Evolutionary conservation across 495 filamentous ascomycete genomes (phyloP).

Genomic region (Podospora conica): DNA sequence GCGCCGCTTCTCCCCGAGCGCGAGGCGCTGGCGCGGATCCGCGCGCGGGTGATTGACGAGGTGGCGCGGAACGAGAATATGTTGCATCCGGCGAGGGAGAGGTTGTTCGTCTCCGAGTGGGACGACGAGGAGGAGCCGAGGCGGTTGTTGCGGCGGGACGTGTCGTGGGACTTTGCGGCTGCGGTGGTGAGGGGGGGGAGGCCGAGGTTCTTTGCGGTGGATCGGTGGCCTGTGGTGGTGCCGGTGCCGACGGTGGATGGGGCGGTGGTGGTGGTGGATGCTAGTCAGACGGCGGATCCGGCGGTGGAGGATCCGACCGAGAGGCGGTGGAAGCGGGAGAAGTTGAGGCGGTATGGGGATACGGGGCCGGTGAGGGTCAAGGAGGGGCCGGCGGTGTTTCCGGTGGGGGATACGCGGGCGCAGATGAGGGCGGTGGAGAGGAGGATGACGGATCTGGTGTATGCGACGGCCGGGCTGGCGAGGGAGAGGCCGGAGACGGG

Average conservation of each 20-base stretch:
- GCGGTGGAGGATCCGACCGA: not conserved
- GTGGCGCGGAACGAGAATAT: constrained; percentile 20
- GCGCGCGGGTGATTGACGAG: constrained; percentile 22
- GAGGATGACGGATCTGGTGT: not conserved
- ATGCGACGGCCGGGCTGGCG: not conserved
- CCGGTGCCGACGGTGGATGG: not conserved
- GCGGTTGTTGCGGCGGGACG: not conserved
- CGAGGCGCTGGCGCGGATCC: constrained; percentile 10
- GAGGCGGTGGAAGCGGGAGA: not conserved
- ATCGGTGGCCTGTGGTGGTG: not conserved
- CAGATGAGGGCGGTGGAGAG: not conserved
- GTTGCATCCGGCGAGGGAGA: constrained; percentile 17
- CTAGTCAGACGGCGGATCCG: not conserved
- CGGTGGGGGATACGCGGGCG: not conserved
- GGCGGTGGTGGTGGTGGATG: not conserved
- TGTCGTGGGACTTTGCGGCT: not conserved
- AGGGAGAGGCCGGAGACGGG: not conserved
- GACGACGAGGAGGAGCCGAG: not conserved
- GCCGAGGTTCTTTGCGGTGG: not conserved
- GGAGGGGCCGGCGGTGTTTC: not conserved
- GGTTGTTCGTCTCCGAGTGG: not conserved
- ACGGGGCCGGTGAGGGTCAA: not conserved
- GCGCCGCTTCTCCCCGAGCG: not conserved
- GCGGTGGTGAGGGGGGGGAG: not conserved
- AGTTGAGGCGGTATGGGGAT: not conserved